A percentile compares a stretch with the other conserved stretches of the same genome.
These are phyloP conservation scores for Penicillium freii DNA, from an alignment of 2,329 filamentous ascomycete species.

Conservation along the genomic window DNA sequence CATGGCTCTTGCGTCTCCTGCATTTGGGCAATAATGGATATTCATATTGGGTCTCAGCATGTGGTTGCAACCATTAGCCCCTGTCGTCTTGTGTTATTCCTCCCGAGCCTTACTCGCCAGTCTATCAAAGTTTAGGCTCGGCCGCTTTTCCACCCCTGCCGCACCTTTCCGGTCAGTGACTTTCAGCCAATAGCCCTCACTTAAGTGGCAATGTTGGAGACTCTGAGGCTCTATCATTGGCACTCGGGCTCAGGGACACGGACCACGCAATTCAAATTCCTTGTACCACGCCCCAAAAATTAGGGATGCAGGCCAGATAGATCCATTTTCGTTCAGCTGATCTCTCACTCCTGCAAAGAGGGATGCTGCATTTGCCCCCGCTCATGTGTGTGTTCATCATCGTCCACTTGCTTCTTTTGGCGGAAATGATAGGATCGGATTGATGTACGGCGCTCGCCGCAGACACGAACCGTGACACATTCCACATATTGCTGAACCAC, in stretches of 20 bases:
- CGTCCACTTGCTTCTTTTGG: slow-evolving; percentile 26
- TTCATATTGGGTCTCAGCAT: slow-evolving; percentile 18
- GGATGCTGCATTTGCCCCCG: slow-evolving; percentile 39
- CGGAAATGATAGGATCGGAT: slow-evolving; percentile 34
- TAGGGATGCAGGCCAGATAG: slow-evolving; percentile 19
- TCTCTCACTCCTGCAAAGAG: slow-evolving; percentile 41
- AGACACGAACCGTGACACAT: slow-evolving; percentile 36
- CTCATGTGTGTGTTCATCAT: slow-evolving; percentile 38
- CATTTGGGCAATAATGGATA: slow-evolving; percentile 16
- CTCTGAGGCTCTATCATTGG: slow-evolving; percentile 34
- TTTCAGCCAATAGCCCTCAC: slow-evolving; percentile 28
- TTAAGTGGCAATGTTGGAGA: slow-evolving; percentile 34
- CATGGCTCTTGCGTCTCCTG: slow-evolving; percentile 13
- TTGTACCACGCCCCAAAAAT: slow-evolving; percentile 15
- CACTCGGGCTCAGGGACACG: slow-evolving; percentile 24
- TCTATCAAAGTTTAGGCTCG: slow-evolving; percentile 19
- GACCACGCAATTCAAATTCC: slow-evolving; percentile 22
- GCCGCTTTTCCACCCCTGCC: slow-evolving; percentile 25
- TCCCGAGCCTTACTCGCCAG: slow-evolving; percentile 18
- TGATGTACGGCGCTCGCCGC: slow-evolving; percentile 31
- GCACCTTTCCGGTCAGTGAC: slow-evolving; percentile 30
- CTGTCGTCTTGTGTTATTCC: slow-evolving; percentile 14
- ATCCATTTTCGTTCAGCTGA: slow-evolving; percentile 43
- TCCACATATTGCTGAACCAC: slow-evolving; percentile 35
- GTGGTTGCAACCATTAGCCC: slow-evolving; percentile 25